A percentile compares a stretch with the other conserved stretches of the same genome.
Evolutionary conservation across 352 stramenopile species (phyloP).

Genomic region (Lagenidium sp.): DNA sequence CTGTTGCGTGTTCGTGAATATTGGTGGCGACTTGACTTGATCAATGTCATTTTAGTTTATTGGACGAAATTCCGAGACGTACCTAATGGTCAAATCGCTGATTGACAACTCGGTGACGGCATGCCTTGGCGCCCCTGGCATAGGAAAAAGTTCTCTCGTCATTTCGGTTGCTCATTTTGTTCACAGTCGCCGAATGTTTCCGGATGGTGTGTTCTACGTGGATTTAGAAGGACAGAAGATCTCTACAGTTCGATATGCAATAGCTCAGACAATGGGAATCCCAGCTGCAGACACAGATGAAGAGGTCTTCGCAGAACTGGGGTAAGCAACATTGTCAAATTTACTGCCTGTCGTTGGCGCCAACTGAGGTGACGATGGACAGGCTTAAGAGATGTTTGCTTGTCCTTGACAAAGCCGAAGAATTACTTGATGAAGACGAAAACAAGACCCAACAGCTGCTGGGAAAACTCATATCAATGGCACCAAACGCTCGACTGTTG

Average conservation of each 20-base stretch:
- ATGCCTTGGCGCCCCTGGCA: constrained; percentile 63
- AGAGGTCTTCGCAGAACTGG: constrained; percentile 68
- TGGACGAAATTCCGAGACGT: constrained; percentile 65
- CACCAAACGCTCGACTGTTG: constrained; percentile 54
- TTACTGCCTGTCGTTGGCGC: constrained; percentile 17
- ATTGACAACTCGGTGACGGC: constrained; percentile 53
- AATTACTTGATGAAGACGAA: constrained; percentile 68
- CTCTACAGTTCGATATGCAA: constrained; percentile 69
- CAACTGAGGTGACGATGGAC: too few species aligned
- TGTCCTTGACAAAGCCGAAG: constrained; percentile 73
- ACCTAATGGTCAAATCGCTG: constrained; percentile 62
- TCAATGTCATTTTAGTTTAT: constrained; percentile 47
- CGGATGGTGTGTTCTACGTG: constrained; percentile 73
- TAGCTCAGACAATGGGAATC: constrained; percentile 69
- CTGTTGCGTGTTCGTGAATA: not conserved
- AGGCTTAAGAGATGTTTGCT: constrained; percentile 65
- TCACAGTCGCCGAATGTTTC: constrained; percentile 62
- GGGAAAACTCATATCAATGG: constrained; percentile 48
- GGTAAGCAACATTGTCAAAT: constrained; percentile 7
- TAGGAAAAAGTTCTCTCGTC: constrained; percentile 77
- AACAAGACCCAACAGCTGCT: constrained; percentile 58
- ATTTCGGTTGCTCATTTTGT: constrained; percentile 74
- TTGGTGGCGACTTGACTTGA: constrained; percentile 1
- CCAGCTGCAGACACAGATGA: constrained; percentile 60
- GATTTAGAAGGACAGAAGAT: constrained; percentile 75